Evolutionary conservation across 1,284 basidiomycete genomes (phyloP).

Genomic region (Cerrena zonata): DNA sequence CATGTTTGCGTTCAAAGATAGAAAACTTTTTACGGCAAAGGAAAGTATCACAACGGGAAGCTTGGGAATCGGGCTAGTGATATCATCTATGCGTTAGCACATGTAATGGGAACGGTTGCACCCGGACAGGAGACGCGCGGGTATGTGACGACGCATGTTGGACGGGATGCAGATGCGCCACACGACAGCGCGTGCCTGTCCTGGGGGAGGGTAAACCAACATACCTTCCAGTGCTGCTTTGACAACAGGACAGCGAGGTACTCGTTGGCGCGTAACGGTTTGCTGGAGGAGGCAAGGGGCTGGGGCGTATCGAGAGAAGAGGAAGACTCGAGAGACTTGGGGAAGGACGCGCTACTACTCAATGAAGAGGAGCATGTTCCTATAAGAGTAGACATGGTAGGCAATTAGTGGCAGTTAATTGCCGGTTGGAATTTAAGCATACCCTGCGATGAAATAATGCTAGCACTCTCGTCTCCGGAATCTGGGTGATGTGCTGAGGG

Average conservation of each 20-base stretch:
- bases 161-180: neutral
- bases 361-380: slow-evolving; percentile 6
- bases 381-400: neutral
- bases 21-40: slow-evolving; percentile 59
- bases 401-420: neutral
- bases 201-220: slow-evolving; percentile 15
- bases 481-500: slow-evolving; percentile 14
- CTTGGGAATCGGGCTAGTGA: slow-evolving; percentile 52
- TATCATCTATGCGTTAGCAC: slow-evolving; percentile 3
- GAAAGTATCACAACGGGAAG: slow-evolving; percentile 64
- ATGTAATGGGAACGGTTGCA: neutral
- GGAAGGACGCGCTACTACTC: slow-evolving; percentile 1
- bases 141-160: neutral
- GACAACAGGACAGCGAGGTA: slow-evolving; percentile 72
- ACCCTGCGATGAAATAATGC: slow-evolving; percentile 27
- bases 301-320: neutral
- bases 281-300: neutral
- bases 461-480: slow-evolving; percentile 15
- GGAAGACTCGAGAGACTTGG: slow-evolving; percentile 1
- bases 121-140: slow-evolving; percentile 4
- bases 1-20: slow-evolving; percentile 66
- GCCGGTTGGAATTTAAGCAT: too few species aligned
- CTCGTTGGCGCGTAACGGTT: slow-evolving; percentile 42
- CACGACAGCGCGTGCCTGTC: slow-evolving; percentile 4
- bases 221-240: slow-evolving; percentile 68